Conservation (phyloP, 306 rosid species). For the Sicyos baderoa region DNA sequence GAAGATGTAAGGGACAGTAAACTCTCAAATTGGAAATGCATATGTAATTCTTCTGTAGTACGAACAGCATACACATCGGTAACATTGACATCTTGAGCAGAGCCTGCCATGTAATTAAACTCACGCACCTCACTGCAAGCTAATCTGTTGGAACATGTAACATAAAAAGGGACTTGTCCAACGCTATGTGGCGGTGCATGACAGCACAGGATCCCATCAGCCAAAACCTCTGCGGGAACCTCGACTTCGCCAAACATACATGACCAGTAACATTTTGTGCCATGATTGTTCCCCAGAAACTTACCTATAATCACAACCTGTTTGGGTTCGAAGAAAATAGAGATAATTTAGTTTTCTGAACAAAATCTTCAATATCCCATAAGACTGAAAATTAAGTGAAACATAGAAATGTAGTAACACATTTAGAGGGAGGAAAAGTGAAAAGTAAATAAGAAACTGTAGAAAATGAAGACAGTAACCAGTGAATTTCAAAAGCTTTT, state of each 20-base stretch:
- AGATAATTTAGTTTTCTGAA: constrained; percentile 6
- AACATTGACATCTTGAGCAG: constrained; percentile 38
- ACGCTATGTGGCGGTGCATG: constrained; percentile 55
- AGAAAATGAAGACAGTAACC: background rate
- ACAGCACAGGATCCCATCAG: constrained; percentile 70
- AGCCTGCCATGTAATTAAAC: constrained; percentile 53
- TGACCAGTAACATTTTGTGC: constrained; percentile 51
- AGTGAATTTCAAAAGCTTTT: constrained; percentile 7
- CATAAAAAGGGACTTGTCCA: constrained; percentile 77
- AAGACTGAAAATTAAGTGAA: too few species aligned
- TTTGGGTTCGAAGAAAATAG: constrained; percentile 20
- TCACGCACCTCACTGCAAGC: constrained; percentile 92
- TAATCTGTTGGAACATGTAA: constrained; percentile 79
- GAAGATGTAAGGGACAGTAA: constrained; percentile 44
- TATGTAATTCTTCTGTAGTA: constrained; percentile 33
- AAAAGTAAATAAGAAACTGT: background rate
- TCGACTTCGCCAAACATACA: constrained; percentile 95
- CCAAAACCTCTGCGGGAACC: constrained; percentile 71
- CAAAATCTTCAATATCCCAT: background rate
- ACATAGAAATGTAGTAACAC: too few species aligned
- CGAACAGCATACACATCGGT: constrained; percentile 25
- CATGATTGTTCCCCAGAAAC: constrained; percentile 44
- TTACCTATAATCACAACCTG: constrained; percentile 74
- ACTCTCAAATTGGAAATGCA: constrained; percentile 43
- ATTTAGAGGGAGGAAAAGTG: background rate